These are phyloP conservation scores for Penstemon davidsonii DNA, from an alignment of 257 asterid species.

Conservation along the genomic window DNA sequence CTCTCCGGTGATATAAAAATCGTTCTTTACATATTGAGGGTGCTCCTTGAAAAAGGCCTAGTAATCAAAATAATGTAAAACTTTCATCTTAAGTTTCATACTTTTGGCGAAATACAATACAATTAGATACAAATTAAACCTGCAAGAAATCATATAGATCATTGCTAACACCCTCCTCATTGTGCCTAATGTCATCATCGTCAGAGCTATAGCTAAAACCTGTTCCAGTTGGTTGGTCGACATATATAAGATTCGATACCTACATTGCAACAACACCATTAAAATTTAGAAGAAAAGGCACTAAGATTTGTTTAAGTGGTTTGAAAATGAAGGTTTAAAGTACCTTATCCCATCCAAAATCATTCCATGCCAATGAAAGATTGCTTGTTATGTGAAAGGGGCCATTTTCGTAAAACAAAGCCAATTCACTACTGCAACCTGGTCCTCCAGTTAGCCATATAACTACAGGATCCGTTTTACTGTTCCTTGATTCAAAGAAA, in stretches of 20 bases:
- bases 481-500: constrained; percentile 55
- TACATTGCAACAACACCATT: constrained; percentile 20
- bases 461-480: constrained; percentile 35
- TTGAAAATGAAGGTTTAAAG: not conserved
- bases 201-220: constrained; percentile 60
- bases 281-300: not conserved
- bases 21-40: constrained; percentile 48
- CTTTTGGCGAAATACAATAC: not conserved
- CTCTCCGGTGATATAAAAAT: constrained; percentile 63
- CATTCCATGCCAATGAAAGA: constrained; percentile 36
- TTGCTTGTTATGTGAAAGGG: constrained; percentile 36
- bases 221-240: constrained; percentile 67
- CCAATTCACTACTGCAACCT: constrained; percentile 45
- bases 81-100: not conserved
- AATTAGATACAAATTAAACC: constrained; percentile 28
- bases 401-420: constrained; percentile 44
- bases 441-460: constrained; percentile 49
- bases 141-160: constrained; percentile 61
- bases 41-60: constrained; percentile 63
- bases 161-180: constrained; percentile 56
- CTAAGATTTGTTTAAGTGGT: not conserved
- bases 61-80: not conserved
- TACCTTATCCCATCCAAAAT: constrained; percentile 45
- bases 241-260: constrained; percentile 57
- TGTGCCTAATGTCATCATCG: constrained; percentile 40